These are phyloP conservation scores for Rosa hybrid DNA, from an alignment of 331 rosid species.

Conservation along the genomic window DNA sequence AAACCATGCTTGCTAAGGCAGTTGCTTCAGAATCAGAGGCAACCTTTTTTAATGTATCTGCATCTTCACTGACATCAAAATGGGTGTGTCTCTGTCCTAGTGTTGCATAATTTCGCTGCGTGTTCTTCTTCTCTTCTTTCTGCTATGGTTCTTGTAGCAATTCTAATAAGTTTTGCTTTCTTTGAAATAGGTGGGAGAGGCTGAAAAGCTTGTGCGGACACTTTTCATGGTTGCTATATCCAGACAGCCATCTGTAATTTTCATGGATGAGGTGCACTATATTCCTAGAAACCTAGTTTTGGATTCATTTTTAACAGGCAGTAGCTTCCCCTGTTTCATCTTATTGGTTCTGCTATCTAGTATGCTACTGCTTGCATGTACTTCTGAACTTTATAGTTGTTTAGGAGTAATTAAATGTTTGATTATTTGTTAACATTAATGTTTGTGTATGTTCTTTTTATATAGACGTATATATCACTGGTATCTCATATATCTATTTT, in stretches of 20 bases:
- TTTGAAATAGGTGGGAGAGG: conserved; percentile 83
- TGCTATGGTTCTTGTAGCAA: conserved; percentile 22
- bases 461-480: not conserved
- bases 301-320: not conserved
- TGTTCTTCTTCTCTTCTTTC: not conserved
- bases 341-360: conserved; percentile 14
- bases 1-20: conserved; percentile 99
- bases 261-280: conserved; percentile 83
- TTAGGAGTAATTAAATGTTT: not conserved
- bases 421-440: not conserved
- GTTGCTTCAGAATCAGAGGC: conserved; percentile 98
- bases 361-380: not conserved
- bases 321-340: not conserved
- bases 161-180: conserved; percentile 31
- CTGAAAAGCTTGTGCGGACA: conserved; percentile 91
- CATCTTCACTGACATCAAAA: conserved; percentile 95
- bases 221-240: conserved; percentile 91
- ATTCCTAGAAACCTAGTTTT: conserved; percentile 17
- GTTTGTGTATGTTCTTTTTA: not conserved
- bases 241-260: conserved; percentile 95
- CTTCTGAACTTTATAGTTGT: not conserved
- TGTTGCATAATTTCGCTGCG: not conserved
- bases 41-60: conserved; percentile 82
- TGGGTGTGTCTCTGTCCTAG: conserved; percentile 59
- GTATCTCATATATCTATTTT: not conserved